These are phyloP conservation scores for Begonia peltatifolia DNA, from an alignment of 306 rosid genomes.

Conservation along the genomic window DNA sequence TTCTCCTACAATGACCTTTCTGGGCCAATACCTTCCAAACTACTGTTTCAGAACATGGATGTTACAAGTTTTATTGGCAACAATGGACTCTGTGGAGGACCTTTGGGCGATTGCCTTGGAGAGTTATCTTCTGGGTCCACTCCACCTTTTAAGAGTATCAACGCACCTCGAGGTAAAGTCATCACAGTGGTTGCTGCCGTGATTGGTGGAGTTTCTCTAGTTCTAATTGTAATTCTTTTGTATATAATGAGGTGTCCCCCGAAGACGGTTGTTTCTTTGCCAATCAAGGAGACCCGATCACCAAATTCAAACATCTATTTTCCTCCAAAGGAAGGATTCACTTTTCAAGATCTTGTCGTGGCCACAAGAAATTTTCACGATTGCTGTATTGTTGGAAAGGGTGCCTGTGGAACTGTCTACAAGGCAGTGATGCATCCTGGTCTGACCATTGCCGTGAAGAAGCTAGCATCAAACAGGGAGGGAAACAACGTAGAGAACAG, in stretches of 20 bases:
- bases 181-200: slow-evolving; percentile 44
- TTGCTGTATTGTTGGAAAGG: slow-evolving; percentile 45
- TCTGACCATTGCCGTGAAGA: slow-evolving; percentile 66
- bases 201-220: slow-evolving; percentile 79
- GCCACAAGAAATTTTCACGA: slow-evolving; percentile 66
- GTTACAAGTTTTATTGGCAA: slow-evolving; percentile 58
- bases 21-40: slow-evolving; percentile 72
- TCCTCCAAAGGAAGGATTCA: slow-evolving; percentile 73
- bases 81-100: slow-evolving; percentile 58
- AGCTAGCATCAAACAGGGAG: slow-evolving; percentile 59
- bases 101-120: slow-evolving; percentile 30
- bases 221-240: slow-evolving; percentile 51
- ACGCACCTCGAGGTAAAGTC: slow-evolving; percentile 36
- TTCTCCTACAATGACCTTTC: slow-evolving; percentile 78
- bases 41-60: slow-evolving; percentile 59
- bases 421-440: slow-evolving; percentile 62
- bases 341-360: slow-evolving; percentile 69
- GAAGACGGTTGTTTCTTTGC: slow-evolving; percentile 23
- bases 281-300: slow-evolving; percentile 27
- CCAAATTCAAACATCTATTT: slow-evolving; percentile 51
- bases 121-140: slow-evolving; percentile 24
- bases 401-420: slow-evolving; percentile 89
- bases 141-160: slow-evolving; percentile 25
- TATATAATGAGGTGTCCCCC: slow-evolving; percentile 32
- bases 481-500: slow-evolving; percentile 53